These are phyloP conservation scores for Talaromyces albobiverticillius DNA, from an alignment of 2,329 filamentous ascomycete genomes.

Conservation along the genomic window DNA sequence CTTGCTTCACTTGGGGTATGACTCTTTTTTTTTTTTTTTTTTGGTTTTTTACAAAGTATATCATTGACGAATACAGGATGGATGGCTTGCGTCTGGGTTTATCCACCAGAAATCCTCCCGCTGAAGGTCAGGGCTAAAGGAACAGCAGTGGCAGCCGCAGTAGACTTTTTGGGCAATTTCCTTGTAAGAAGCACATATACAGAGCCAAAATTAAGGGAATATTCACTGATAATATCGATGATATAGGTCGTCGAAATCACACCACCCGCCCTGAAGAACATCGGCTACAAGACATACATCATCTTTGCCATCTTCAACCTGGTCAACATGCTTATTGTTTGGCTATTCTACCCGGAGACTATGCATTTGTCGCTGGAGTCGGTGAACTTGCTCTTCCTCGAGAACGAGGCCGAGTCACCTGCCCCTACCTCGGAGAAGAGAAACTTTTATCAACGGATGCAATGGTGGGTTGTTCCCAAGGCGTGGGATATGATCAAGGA, in stretches of 20 bases:
- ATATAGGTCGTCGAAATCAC: conserved; percentile 58
- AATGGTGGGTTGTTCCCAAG: conserved; percentile 10
- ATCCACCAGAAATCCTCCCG: conserved; percentile 21
- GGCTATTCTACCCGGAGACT: conserved; percentile 36
- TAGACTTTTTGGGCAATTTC: conserved; percentile 22
- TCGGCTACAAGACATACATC: conserved; percentile 60
- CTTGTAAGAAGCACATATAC: conserved; percentile 1
- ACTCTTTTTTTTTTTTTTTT: conserved; percentile 41
- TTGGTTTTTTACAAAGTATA: conserved; percentile 39
- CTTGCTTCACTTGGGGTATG: conserved; percentile 23
- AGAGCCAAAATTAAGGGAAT: no score
- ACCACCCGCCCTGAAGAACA: conserved; percentile 56
- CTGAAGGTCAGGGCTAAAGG: conserved; percentile 18
- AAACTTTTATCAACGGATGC: not conserved
- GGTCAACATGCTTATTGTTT: conserved; percentile 27
- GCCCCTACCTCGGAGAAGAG: not conserved
- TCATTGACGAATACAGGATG: conserved; percentile 29
- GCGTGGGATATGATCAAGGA: conserved; percentile 2
- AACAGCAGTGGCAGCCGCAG: conserved; percentile 14
- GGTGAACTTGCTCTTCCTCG: conserved; percentile 37
- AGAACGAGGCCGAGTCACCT: not conserved
- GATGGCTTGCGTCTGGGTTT: conserved; percentile 35
- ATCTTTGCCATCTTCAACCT: conserved; percentile 65
- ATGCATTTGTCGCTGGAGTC: conserved; percentile 38
- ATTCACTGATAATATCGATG: not conserved